phyloP scores from a whole-genome alignment of 2,329 filamentous ascomycete genomes.

The Neurospora crassa region DNA sequence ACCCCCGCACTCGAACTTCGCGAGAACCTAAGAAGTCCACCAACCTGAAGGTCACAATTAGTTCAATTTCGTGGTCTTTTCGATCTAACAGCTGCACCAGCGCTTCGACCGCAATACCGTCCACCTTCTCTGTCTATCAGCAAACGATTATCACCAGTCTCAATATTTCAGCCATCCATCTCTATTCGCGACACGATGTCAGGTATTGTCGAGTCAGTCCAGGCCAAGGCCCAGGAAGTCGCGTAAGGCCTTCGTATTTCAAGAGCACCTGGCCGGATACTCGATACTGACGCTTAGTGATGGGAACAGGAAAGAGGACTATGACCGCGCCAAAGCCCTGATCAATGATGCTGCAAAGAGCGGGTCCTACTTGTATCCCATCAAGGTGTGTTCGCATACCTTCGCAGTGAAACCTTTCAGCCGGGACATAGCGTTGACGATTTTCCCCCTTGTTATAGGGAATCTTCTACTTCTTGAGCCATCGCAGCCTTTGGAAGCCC shows the following conservation, averaged over 20 bases:
- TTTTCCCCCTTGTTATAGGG: conserved; percentile 29
- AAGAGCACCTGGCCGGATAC: not conserved
- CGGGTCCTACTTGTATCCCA: conserved; percentile 75
- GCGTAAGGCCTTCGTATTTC: conserved; percentile 26
- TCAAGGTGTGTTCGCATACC: conserved; percentile 43
- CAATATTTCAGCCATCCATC: not conserved
- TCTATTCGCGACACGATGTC: conserved; percentile 11
- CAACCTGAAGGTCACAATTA: not conserved
- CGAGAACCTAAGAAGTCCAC: not conserved
- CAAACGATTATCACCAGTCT: not conserved
- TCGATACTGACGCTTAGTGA: conserved; percentile 8
- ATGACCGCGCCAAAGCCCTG: conserved; percentile 52
- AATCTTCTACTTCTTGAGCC: conserved; percentile 48
- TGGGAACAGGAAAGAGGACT: conserved; percentile 54
- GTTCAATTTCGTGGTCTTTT: not conserved
- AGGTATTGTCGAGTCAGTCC: conserved; percentile 27
- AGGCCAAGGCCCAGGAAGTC: conserved; percentile 39
- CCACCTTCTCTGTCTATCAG: not conserved
- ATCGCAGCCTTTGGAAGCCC: conserved; percentile 49
- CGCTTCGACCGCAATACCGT: not conserved
- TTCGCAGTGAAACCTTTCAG: not conserved
- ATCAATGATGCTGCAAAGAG: conserved; percentile 63
- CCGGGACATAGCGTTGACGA: not conserved
- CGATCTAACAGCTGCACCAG: not conserved
- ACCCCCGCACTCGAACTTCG: not conserved